phyloP scores from a whole-genome alignment of 768 basidiomycete genomes.

The Leccinum imitatum region DNA sequence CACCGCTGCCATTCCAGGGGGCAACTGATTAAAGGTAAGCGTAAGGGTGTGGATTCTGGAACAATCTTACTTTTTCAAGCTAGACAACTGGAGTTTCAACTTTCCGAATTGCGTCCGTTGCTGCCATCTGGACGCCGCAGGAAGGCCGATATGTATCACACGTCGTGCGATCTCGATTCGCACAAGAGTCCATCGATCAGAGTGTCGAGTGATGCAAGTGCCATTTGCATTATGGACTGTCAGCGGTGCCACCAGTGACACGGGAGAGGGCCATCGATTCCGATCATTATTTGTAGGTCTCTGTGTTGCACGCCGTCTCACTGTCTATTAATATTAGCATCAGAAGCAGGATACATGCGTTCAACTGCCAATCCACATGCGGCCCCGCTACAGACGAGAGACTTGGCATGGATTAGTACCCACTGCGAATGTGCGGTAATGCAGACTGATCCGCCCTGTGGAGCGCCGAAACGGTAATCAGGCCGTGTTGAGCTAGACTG shows the following conservation, averaged over 20 bases:
- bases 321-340: conserved; percentile 10
- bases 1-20: not conserved
- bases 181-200: not conserved
- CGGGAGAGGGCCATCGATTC: not conserved
- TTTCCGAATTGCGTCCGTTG: not conserved
- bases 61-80: conserved; percentile 19
- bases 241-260: conserved; percentile 2
- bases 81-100: not conserved
- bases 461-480: not conserved
- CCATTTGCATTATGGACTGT: not conserved
- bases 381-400: conserved; percentile 3
- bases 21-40: not conserved
- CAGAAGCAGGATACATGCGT: not conserved
- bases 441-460: conserved; percentile 11
- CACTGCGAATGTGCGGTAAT: not conserved
- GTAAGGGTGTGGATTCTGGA: not conserved
- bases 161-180: not conserved
- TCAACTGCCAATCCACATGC: not conserved
- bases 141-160: not conserved
- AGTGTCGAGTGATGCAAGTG: not conserved
- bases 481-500: conserved; percentile 1
- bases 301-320: not conserved
- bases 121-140: conserved; percentile 4
- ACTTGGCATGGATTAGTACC: not conserved
- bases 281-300: not conserved